Conservation (phyloP, 139 green algal species). For the Chlorella sp. region DNA sequence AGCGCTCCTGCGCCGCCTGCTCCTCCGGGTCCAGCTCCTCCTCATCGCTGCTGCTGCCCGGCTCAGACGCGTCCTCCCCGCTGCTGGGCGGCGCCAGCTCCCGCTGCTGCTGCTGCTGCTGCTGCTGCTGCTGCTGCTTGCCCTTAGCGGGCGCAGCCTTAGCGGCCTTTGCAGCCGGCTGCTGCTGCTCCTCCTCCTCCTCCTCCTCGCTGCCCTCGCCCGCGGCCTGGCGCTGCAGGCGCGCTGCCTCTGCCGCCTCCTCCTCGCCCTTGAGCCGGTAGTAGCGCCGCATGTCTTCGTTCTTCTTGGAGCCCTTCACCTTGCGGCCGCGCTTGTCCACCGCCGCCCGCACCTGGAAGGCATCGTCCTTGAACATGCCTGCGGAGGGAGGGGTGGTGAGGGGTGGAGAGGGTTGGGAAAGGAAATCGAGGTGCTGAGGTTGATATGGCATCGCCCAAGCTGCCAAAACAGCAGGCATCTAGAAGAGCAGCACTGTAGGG, state of each 20-base stretch:
- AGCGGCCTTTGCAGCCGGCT: not conserved
- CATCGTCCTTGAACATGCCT: slow-evolving; percentile 90
- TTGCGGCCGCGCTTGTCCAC: slow-evolving; percentile 92
- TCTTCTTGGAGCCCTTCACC: slow-evolving; percentile 52
- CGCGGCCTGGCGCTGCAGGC: slow-evolving; percentile 21
- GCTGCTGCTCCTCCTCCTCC: not conserved
- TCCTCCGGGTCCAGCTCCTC: slow-evolving; percentile 41
- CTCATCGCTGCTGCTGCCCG: slow-evolving; percentile 46
- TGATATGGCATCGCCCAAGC: no score
- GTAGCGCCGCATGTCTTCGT: slow-evolving; percentile 76
- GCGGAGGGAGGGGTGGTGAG: not conserved
- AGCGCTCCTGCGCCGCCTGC: slow-evolving; percentile 50
- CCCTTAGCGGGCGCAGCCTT: not conserved
- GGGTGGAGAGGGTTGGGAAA: no score
- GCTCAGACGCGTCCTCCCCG: not conserved
- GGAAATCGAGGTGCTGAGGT: no score
- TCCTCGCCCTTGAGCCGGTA: slow-evolving; percentile 77
- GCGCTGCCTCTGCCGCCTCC: not conserved
- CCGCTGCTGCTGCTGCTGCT: not conserved
- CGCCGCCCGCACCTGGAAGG: slow-evolving; percentile 61
- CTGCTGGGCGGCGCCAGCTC: not conserved
- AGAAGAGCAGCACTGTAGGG: no score
- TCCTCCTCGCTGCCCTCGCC: not conserved
- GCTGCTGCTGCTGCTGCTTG: slow-evolving; percentile 1
- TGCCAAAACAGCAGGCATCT: no score